These are phyloP conservation scores for Coleophoma eucalyptorum DNA, from an alignment of 2,329 filamentous ascomycete genomes.

Conservation along the genomic window DNA sequence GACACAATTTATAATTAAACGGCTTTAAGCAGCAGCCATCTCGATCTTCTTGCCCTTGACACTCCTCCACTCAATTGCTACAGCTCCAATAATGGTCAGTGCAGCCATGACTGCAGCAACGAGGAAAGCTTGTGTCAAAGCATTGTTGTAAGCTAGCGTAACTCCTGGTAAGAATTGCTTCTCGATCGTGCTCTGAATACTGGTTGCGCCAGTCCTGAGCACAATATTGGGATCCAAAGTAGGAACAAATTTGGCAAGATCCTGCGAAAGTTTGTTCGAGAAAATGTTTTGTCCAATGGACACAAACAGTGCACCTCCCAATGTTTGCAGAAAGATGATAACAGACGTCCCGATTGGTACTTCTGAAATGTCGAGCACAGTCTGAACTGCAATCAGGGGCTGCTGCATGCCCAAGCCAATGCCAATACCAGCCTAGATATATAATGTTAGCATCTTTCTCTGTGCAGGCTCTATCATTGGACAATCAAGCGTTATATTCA, in stretches of 20 bases:
- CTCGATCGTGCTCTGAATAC: constrained; percentile 50
- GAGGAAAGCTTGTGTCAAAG: constrained; percentile 50
- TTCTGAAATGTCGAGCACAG: constrained; percentile 48
- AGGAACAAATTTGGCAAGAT: constrained; percentile 32
- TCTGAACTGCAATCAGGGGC: constrained; percentile 51
- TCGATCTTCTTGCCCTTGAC: constrained; percentile 39
- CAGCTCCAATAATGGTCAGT: constrained; percentile 39
- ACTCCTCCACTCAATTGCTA: constrained; percentile 48
- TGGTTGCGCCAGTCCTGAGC: constrained; percentile 51
- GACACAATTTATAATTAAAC: too few relatives aligned
- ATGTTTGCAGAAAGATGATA: constrained; percentile 52
- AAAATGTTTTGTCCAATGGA: constrained; percentile 50
- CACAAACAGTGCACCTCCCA: constrained; percentile 56
- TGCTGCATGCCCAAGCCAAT: constrained; percentile 58
- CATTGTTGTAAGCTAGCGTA: constrained; percentile 53
- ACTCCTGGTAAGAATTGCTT: constrained; percentile 47
- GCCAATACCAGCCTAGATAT: constrained; percentile 38
- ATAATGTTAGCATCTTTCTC: constrained; percentile 6
- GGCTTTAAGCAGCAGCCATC: constrained; percentile 18
- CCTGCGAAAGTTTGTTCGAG: constrained; percentile 28
- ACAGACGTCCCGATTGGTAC: constrained; percentile 50
- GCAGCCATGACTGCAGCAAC: constrained; percentile 45
- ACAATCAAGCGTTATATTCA: background rate
- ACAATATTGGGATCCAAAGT: constrained; percentile 39
- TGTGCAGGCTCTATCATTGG: too few relatives aligned